Percentiles rank a stretch among this genome's conserved stretches.
Evolutionary conservation across 2,329 filamentous ascomycete species (phyloP).

Genomic region (Fusarium dlaminii): DNA sequence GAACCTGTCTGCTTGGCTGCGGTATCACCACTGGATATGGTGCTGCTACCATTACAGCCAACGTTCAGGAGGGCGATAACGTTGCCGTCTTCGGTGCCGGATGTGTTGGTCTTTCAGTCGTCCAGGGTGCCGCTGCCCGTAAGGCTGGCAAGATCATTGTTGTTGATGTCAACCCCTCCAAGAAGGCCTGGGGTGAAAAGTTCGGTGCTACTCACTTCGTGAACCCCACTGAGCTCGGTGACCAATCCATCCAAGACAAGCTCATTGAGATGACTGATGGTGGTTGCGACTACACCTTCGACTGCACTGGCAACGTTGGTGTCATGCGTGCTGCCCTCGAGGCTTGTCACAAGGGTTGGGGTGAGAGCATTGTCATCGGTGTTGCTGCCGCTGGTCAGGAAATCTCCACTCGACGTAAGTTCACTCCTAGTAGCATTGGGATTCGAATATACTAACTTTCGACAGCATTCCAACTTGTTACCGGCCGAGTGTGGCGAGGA

Average conservation of each 20-base stretch:
- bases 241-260: slow-evolving; percentile 88
- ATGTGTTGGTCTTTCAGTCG: slow-evolving; percentile 93
- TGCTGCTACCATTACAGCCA: slow-evolving; percentile 91
- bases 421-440: not conserved
- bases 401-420: slow-evolving; percentile 91
- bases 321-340: slow-evolving; percentile 97
- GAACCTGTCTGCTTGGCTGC: slow-evolving; percentile 94
- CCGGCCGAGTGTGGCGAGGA: slow-evolving; percentile 96
- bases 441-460: slow-evolving; percentile 38
- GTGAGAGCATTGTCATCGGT: slow-evolving; percentile 96
- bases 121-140: slow-evolving; percentile 91
- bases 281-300: slow-evolving; percentile 98
- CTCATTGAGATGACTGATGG: slow-evolving; percentile 98
- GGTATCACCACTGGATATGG: slow-evolving; percentile 99
- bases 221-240: slow-evolving; percentile 83
- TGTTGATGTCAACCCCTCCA: slow-evolving; percentile 81
- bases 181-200: slow-evolving; percentile 92
- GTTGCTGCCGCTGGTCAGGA: slow-evolving; percentile 96
- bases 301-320: slow-evolving; percentile 96
- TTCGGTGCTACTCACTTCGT: slow-evolving; percentile 98
- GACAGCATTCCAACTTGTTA: slow-evolving; percentile 96
- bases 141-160: slow-evolving; percentile 81
- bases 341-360: slow-evolving; percentile 99
- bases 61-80: slow-evolving; percentile 88
- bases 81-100: slow-evolving; percentile 94